These are phyloP conservation scores for Chalciporus sphaerocephalus DNA, from an alignment of 768 basidiomycete species.

Conservation along the genomic window DNA sequence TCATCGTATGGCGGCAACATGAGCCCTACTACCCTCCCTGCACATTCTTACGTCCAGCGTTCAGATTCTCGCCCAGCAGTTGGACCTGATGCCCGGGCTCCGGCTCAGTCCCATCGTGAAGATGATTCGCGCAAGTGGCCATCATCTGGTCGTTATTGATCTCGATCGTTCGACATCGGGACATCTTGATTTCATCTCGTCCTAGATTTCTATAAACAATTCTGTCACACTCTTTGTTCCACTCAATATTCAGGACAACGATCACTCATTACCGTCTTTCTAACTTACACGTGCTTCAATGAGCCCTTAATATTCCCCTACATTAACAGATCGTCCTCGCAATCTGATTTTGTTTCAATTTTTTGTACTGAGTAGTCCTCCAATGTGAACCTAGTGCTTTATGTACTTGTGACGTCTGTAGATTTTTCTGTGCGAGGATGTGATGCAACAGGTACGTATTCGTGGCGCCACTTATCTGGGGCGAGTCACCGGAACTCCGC, in stretches of 20 bases:
- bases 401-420: constrained; percentile 25
- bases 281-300: constrained; percentile 32
- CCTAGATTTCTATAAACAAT: constrained; percentile 32
- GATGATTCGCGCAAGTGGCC: constrained; percentile 49
- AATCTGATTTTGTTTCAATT: constrained; percentile 22
- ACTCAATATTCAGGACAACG: constrained; percentile 35
- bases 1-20: constrained; percentile 34
- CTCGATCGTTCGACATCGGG: constrained; percentile 25
- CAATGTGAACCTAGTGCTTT: constrained; percentile 24
- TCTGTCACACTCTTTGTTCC: constrained; percentile 33
- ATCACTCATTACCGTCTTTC: constrained; percentile 34
- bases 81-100: constrained; percentile 27
- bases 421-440: constrained; percentile 13
- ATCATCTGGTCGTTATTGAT: constrained; percentile 42
- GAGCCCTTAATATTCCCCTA: constrained; percentile 34
- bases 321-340: constrained; percentile 28
- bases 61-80: constrained; percentile 37
- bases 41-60: constrained; percentile 38
- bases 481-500: constrained; percentile 27
- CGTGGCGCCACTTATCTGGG: neutral
- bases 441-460: constrained; percentile 21
- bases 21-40: constrained; percentile 27
- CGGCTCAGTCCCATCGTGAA: constrained; percentile 40
- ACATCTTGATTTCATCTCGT: constrained; percentile 34
- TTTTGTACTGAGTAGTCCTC: constrained; percentile 24